phyloP scores from a whole-genome alignment of 306 rosid genomes.

The Rubus idaeus region DNA sequence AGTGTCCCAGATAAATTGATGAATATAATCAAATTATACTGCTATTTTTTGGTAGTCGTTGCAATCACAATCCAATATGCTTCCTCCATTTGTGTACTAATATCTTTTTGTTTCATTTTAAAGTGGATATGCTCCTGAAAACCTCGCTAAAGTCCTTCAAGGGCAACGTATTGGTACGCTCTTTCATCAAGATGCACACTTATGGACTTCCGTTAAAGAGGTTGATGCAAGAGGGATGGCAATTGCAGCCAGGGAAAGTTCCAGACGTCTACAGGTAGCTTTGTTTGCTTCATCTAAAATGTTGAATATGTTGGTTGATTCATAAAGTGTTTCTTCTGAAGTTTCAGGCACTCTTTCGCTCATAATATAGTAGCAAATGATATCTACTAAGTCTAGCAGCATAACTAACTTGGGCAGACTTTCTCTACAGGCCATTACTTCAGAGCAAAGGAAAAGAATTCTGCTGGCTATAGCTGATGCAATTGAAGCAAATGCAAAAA shows the following conservation, averaged over 20 bases:
- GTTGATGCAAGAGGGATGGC: constrained; percentile 85
- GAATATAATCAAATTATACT: neutral
- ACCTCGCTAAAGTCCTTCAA: constrained; percentile 75
- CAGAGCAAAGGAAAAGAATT: constrained; percentile 76
- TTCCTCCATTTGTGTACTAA: neutral
- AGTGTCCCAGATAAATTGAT: neutral
- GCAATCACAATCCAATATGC: constrained; percentile 18
- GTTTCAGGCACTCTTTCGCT: neutral
- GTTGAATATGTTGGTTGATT: neutral
- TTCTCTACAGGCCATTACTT: constrained; percentile 64
- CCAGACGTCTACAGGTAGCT: constrained; percentile 88
- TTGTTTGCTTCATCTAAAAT: constrained; percentile 12
- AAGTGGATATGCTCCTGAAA: constrained; percentile 80
- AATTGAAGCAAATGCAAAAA: constrained; percentile 63
- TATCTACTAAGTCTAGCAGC: constrained; percentile 20
- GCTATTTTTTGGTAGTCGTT: constrained; percentile 14
- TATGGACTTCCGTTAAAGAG: constrained; percentile 65
- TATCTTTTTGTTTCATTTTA: constrained; percentile 27
- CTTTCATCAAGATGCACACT: constrained; percentile 86
- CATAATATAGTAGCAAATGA: neutral
- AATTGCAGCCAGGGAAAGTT: constrained; percentile 94
- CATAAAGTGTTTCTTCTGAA: neutral
- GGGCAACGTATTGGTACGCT: constrained; percentile 91
- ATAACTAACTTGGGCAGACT: constrained; percentile 25
- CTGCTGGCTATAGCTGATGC: constrained; percentile 90